Evolutionary conservation across 1,139 yeast species (phyloP).

Genomic region (Taphrina communis): DNA sequence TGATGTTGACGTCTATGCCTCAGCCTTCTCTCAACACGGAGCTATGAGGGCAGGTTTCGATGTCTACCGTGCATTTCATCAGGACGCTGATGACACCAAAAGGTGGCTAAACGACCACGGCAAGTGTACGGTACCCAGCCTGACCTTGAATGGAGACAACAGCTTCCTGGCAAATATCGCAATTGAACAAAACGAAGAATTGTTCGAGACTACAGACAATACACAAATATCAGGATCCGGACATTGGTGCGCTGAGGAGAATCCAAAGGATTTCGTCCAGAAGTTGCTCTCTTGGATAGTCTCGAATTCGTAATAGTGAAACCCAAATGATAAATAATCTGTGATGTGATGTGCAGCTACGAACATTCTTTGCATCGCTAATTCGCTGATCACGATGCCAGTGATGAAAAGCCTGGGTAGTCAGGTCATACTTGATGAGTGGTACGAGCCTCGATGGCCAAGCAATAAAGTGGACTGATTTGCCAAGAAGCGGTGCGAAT

Average conservation of each 20-base stretch:
- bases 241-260: background rate
- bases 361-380: too few relatives aligned
- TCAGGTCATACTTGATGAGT: too few relatives aligned
- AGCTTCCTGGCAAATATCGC: background rate
- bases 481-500: too few relatives aligned
- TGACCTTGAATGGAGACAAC: background rate
- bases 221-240: background rate
- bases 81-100: background rate
- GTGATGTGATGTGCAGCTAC: too few relatives aligned
- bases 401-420: too few relatives aligned
- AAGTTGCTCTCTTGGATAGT: background rate
- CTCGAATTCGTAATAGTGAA: background rate
- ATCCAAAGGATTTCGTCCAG: background rate
- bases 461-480: too few relatives aligned
- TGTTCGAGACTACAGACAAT: background rate
- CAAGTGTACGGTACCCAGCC: background rate
- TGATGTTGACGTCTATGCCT: background rate
- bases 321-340: too few relatives aligned
- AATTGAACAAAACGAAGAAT: background rate
- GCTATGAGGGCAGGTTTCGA: constrained; percentile 17
- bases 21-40: background rate
- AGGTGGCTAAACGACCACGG: background rate
- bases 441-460: too few relatives aligned
- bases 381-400: too few relatives aligned
- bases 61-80: constrained; percentile 8